Evolutionary conservation across 208 protist species (phyloP), one percentile per base, ranked within the genome.

Genomic region (Wallacemonas rigidus): DNA sequence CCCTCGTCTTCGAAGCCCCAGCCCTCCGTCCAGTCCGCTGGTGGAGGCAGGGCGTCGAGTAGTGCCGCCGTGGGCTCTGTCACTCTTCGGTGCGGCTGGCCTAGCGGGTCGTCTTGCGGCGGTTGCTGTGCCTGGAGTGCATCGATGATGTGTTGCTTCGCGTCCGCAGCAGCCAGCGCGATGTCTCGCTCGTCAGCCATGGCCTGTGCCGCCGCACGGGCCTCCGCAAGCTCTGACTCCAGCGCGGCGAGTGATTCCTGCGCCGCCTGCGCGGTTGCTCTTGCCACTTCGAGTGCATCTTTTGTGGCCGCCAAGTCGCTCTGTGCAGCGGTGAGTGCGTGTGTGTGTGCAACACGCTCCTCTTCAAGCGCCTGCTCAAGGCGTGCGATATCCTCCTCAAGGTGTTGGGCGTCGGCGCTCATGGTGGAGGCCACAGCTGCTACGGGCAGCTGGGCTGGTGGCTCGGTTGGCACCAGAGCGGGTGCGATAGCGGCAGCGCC

Each of bases 321-420:
- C 38, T 69, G 63, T 3, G 63, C 63, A 35, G 48, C 63, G 15
- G 3, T 38, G 12, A 57, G 48, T 3, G 63, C 63, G 12, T 54
- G 9, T 26, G 44, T 40, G 47, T 57, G 50, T 5, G 48, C 14
- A 0, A 3, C 47, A 12, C 50, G 63, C 63, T 54, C 63, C 11
- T 69, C 63, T 35, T 40, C 48, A 35, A 69, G 63, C 2, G 63
- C 63, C 63, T 57, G 48, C 48, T 69, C 2, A 26, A 69, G 63
- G 2, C 50, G 17, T 5, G 26, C 36, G 26, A 50, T 41, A 39
- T 40, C 38, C 40, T 53, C 55, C 40, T 58, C 40, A 4, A 62
- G 48, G n/a, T 57, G 64, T 5, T 57, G 64, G 0, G 15, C 51
- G 9, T 55, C 53, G 26, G 15, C 67, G 40, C 45, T 50, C 8